Conservation (phyloP, 495 filamentous ascomycete genomes). For the Pyronema omphalodes region DNA sequence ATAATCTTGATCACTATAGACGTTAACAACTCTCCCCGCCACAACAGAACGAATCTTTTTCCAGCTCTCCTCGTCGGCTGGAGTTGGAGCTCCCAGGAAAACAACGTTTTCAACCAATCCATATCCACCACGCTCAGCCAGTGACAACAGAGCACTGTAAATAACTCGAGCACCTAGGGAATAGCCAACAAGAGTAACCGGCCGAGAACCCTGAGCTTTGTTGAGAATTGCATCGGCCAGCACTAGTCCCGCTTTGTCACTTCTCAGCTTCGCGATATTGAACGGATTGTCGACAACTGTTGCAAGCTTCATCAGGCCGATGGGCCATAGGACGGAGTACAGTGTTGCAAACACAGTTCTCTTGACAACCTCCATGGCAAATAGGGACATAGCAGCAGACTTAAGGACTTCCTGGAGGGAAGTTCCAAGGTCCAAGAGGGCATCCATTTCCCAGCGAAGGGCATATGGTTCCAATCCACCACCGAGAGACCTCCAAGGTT, state of each 20-base stretch:
- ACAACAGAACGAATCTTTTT: constrained; percentile 9
- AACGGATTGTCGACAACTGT: constrained; percentile 81
- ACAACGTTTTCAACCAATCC: constrained; percentile 73
- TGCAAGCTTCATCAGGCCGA: constrained; percentile 57
- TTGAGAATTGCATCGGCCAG: constrained; percentile 80
- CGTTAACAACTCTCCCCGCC: constrained; percentile 19
- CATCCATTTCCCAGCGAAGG: constrained; percentile 66
- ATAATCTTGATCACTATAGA: constrained; percentile 16
- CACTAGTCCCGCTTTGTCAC: constrained; percentile 71
- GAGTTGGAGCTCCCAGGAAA: constrained; percentile 65
- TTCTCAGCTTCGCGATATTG: constrained; percentile 57
- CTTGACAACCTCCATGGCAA: constrained; percentile 57
- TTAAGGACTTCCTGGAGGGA: constrained; percentile 58
- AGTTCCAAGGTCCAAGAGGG: constrained; percentile 57
- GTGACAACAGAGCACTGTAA: constrained; percentile 55
- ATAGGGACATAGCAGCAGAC: constrained; percentile 56
- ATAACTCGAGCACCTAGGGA: constrained; percentile 77
- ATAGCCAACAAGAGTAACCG: constrained; percentile 76
- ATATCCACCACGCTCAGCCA: constrained; percentile 63
- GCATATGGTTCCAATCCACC: constrained; percentile 58
- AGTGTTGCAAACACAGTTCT: constrained; percentile 61
- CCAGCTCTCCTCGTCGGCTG: constrained; percentile 23
- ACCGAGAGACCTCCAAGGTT: constrained; percentile 61
- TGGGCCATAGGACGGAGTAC: constrained; percentile 52
- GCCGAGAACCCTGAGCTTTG: constrained; percentile 72